phyloP scores from a whole-genome alignment of 2,329 filamentous ascomycete species.

The Colletotrichum echinochloae region DNA sequence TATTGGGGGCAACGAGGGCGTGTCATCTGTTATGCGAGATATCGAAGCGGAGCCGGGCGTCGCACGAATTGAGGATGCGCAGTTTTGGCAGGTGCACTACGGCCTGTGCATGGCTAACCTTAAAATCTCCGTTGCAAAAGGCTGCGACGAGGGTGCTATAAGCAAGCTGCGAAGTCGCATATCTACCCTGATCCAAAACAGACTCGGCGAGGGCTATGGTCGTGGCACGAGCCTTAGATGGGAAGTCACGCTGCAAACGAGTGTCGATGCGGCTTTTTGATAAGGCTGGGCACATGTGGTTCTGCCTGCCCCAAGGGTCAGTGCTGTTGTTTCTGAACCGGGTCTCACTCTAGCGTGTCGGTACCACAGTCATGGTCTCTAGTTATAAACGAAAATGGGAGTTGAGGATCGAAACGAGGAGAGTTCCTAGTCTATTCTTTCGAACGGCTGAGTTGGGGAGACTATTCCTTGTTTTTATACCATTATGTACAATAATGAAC shows the following conservation, averaged over 20 bases:
- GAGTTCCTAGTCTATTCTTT: slow-evolving; percentile 24
- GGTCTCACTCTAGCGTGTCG: not conserved
- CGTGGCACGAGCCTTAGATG: slow-evolving; percentile 82
- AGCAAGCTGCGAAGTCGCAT: slow-evolving; percentile 81
- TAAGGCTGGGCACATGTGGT: not conserved
- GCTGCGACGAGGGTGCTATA: slow-evolving; percentile 76
- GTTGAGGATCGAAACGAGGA: not conserved
- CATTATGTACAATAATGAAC: slow-evolving; percentile 31
- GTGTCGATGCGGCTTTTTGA: slow-evolving; percentile 48
- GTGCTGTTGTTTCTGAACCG: not conserved
- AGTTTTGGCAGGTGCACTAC: slow-evolving; percentile 99
- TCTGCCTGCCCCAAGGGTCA: not conserved
- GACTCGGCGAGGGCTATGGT: slow-evolving; percentile 89
- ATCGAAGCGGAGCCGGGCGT: slow-evolving; percentile 85
- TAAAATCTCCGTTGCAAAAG: slow-evolving; percentile 77
- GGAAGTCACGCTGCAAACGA: slow-evolving; percentile 92
- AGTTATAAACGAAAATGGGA: not conserved
- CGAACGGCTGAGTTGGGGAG: slow-evolving; percentile 44
- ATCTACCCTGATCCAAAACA: slow-evolving; percentile 82
- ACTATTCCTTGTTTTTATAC: slow-evolving; percentile 44
- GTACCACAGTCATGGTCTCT: not conserved
- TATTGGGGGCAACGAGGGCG: slow-evolving; percentile 56
- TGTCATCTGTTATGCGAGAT: slow-evolving; percentile 83
- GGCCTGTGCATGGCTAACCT: slow-evolving; percentile 96
- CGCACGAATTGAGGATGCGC: slow-evolving; percentile 84